Evolutionary conservation across 2,329 filamentous ascomycete species (phyloP).

Genomic region (Xylariaceae sp.): DNA sequence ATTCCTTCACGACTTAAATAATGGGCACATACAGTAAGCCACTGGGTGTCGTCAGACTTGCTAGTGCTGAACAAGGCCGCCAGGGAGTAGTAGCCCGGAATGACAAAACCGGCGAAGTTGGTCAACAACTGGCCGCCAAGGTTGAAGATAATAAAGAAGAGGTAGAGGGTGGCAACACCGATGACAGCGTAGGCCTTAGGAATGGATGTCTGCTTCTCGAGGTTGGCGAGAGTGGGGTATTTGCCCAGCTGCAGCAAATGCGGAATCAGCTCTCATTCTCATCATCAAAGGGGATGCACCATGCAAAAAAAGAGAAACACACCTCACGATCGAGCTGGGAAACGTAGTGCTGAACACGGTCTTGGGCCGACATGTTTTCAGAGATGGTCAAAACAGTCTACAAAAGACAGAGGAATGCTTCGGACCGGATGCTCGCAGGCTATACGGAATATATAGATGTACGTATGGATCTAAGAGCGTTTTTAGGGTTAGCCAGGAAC

Average conservation of each 20-base stretch:
- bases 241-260: conserved; percentile 64
- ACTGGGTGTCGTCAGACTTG: conserved; percentile 79
- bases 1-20: conserved; percentile 9
- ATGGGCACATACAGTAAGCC: conserved; percentile 60
- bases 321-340: conserved; percentile 81
- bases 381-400: conserved; percentile 16
- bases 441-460: conserved; percentile 9
- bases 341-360: conserved; percentile 72
- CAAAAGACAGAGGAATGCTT: conserved; percentile 10
- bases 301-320: conserved; percentile 33
- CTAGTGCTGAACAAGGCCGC: conserved; percentile 66
- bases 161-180: conserved; percentile 73
- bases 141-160: conserved; percentile 91
- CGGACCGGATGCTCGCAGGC: conserved; percentile 15
- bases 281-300: conserved; percentile 14
- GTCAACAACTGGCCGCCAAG: conserved; percentile 83
- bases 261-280: conserved; percentile 21
- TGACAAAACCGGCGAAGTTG: conserved; percentile 78
- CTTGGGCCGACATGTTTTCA: conserved; percentile 68
- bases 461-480: conserved; percentile 14
- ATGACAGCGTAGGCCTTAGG: conserved; percentile 83
- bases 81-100: conserved; percentile 82
- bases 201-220: conserved; percentile 77
- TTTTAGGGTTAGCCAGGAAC: conserved; percentile 30
- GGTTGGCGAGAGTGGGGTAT: conserved; percentile 77